These are phyloP conservation scores for Furcasterigmium furcatum DNA, from an alignment of 2,329 filamentous ascomycete genomes.

Conservation along the genomic window DNA sequence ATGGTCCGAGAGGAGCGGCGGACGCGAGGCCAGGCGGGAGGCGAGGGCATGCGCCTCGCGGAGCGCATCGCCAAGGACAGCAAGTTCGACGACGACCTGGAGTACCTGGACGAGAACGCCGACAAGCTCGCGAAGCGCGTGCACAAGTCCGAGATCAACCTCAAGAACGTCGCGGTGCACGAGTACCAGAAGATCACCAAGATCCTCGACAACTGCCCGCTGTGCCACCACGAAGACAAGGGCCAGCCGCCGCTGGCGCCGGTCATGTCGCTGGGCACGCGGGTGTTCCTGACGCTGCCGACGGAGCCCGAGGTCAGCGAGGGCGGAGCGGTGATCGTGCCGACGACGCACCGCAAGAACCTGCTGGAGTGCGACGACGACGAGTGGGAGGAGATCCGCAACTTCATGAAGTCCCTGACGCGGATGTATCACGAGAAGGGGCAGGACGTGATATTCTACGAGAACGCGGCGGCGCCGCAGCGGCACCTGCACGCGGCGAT, in stretches of 20 bases:
- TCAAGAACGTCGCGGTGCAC: constrained; percentile 81
- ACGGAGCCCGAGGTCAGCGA: constrained; percentile 85
- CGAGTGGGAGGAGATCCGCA: constrained; percentile 98
- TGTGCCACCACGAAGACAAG: constrained; percentile 87
- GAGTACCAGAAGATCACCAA: constrained; percentile 89
- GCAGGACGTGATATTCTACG: constrained; percentile 92
- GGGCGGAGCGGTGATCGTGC: constrained; percentile 84
- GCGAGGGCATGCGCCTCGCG: constrained; percentile 78
- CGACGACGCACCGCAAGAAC: constrained; percentile 82
- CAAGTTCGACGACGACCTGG: constrained; percentile 87
- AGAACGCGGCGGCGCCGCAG: constrained; percentile 83
- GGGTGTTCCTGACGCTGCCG: constrained; percentile 83
- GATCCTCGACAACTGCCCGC: constrained; percentile 80
- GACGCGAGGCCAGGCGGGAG: constrained; percentile 72
- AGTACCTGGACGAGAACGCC: constrained; percentile 98
- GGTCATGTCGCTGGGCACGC: constrained; percentile 78
- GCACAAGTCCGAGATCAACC: constrained; percentile 81
- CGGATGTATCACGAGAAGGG: constrained; percentile 94
- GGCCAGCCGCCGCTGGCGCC: constrained; percentile 76
- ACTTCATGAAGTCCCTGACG: constrained; percentile 97
- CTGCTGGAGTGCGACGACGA: constrained; percentile 98
- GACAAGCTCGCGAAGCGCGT: constrained; percentile 82
- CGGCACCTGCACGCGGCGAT: constrained; percentile 82
- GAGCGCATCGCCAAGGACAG: constrained; percentile 91
- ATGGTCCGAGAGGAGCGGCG: constrained; percentile 95